Evolutionary conservation across 2,329 filamentous ascomycete genomes (phyloP).

Genomic region (Fusarium praegraminearum): DNA sequence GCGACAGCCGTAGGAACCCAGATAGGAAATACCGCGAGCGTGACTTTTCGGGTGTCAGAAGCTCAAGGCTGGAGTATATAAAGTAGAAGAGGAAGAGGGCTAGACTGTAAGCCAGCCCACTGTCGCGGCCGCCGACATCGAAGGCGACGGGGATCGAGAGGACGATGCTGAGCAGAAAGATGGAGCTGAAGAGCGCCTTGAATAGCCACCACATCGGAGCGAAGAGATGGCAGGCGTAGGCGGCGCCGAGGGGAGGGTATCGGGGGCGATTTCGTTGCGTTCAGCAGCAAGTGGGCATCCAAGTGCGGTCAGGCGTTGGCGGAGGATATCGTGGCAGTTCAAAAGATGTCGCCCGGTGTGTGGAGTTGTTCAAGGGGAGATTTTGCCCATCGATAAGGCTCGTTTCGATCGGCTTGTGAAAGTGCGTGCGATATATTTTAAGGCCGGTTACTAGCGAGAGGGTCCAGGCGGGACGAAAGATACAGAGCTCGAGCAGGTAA

Average conservation of each 20-base stretch:
- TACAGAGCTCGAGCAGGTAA: constrained; percentile 5
- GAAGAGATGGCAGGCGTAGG: constrained; percentile 48
- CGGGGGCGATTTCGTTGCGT: constrained; percentile 21
- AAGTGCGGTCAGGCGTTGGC: constrained; percentile 31
- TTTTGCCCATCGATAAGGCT: constrained; percentile 39
- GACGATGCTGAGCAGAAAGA: constrained; percentile 92
- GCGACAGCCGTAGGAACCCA: constrained; percentile 76
- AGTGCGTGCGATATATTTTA: constrained; percentile 30
- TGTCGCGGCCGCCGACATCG: constrained; percentile 95
- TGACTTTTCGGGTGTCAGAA: constrained; percentile 83
- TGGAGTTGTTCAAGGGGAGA: constrained; percentile 36
- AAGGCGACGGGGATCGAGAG: constrained; percentile 97
- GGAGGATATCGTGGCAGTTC: constrained; percentile 22
- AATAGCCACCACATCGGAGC: constrained; percentile 83
- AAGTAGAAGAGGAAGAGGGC: constrained; percentile 92
- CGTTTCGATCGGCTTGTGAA: constrained; percentile 33
- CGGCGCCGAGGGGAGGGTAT: constrained; percentile 45
- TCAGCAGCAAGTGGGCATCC: constrained; percentile 34
- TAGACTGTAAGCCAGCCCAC: constrained; percentile 92
- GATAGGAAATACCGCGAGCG: constrained; percentile 79
- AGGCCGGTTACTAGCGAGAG: constrained; percentile 32
- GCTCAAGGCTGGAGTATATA: constrained; percentile 82
- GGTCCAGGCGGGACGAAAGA: constrained; percentile 13
- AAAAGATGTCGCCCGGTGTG: constrained; percentile 19
- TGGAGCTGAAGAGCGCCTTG: constrained; percentile 79